phyloP scores from a whole-genome alignment of 768 basidiomycete species.

The Inosperma sp. region DNA sequence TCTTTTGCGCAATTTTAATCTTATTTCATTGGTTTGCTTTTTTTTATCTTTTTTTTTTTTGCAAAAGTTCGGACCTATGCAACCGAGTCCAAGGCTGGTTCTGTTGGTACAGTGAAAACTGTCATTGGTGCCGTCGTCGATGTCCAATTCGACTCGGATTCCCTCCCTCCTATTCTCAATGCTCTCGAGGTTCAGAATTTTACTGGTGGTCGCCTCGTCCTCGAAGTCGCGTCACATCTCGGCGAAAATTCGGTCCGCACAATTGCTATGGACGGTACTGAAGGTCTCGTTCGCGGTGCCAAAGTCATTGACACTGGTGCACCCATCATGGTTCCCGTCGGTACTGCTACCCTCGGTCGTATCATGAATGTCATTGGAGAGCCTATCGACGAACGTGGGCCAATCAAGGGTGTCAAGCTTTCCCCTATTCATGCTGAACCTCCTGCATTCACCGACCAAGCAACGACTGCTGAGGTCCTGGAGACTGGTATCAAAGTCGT shows the following conservation, averaged over 20 bases:
- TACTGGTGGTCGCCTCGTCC: slow-evolving; percentile 93
- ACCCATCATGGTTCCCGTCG: slow-evolving; percentile 96
- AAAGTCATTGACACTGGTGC: slow-evolving; percentile 95
- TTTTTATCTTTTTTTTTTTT: slow-evolving; percentile 22
- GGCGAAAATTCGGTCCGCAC: slow-evolving; percentile 99
- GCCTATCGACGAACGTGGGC: slow-evolving; percentile 99
- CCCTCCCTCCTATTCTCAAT: slow-evolving; percentile 96
- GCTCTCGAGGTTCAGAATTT: slow-evolving; percentile 97
- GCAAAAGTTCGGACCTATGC: slow-evolving; percentile 78
- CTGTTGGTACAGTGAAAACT: slow-evolving; percentile 84
- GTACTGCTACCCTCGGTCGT: slow-evolving; percentile 89
- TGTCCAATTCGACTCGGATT: slow-evolving; percentile 94
- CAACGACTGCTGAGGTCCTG: slow-evolving; percentile 96
- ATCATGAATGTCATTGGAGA: slow-evolving; percentile 99
- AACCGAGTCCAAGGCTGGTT: slow-evolving; percentile 69
- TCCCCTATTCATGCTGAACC: slow-evolving; percentile 96
- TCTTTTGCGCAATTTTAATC: slow-evolving; percentile 15
- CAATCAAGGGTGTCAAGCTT: slow-evolving; percentile 92
- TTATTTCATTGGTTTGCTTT: no score
- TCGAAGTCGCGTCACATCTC: slow-evolving; percentile 97
- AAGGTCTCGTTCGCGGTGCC: slow-evolving; percentile 98
- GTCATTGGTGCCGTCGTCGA: slow-evolving; percentile 99
- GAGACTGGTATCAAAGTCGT: slow-evolving; percentile 99
- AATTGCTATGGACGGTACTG: slow-evolving; percentile 99
- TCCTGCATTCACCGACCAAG: slow-evolving; percentile 96